A percentile compares a stretch with the other conserved stretches of the same genome.
These are phyloP conservation scores for Lactifluus hygrophoroides DNA, from an alignment of 768 basidiomycete genomes.

Conservation along the genomic window DNA sequence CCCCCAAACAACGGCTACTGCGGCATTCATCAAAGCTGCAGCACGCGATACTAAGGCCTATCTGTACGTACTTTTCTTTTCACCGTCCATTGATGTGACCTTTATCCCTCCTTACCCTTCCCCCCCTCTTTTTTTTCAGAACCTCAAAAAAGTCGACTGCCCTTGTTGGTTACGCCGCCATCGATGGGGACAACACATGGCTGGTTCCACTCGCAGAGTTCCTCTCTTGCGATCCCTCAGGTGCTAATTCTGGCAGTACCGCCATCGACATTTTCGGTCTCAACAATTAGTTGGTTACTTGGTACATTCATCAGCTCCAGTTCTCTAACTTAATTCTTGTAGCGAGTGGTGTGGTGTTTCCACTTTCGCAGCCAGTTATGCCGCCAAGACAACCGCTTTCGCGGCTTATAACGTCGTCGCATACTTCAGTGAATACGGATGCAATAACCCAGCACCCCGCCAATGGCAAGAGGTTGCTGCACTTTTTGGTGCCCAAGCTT, in stretches of 20 bases:
- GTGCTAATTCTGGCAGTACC: slow-evolving; percentile 43
- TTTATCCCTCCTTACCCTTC: neutral
- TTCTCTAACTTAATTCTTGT: slow-evolving; percentile 11
- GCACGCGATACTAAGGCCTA: slow-evolving; percentile 84
- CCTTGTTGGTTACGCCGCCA: slow-evolving; percentile 80
- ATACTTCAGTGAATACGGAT: slow-evolving; percentile 88
- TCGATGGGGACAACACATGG: slow-evolving; percentile 61
- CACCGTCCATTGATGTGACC: neutral
- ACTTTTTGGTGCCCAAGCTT: slow-evolving; percentile 66
- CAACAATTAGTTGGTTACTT: slow-evolving; percentile 68
- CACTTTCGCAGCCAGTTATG: slow-evolving; percentile 49
- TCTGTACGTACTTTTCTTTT: slow-evolving; percentile 45
- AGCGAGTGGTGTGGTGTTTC: slow-evolving; percentile 81
- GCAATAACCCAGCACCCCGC: slow-evolving; percentile 51
- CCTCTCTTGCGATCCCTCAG: slow-evolving; percentile 63
- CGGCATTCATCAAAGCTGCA: slow-evolving; percentile 83
- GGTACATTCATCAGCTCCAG: neutral
- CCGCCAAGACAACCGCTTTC: slow-evolving; percentile 44
- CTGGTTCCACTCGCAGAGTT: slow-evolving; percentile 64
- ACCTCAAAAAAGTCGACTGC: slow-evolving; percentile 52
- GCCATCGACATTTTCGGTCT: slow-evolving; percentile 82
- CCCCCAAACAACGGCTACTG: slow-evolving; percentile 46
- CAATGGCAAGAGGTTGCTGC: slow-evolving; percentile 74
- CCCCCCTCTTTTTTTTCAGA: slow-evolving; percentile 14
- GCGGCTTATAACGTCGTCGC: slow-evolving; percentile 66